These are phyloP conservation scores for Leptodontidium sp. DNA, from an alignment of 2,329 filamentous ascomycete genomes.

Conservation along the genomic window DNA sequence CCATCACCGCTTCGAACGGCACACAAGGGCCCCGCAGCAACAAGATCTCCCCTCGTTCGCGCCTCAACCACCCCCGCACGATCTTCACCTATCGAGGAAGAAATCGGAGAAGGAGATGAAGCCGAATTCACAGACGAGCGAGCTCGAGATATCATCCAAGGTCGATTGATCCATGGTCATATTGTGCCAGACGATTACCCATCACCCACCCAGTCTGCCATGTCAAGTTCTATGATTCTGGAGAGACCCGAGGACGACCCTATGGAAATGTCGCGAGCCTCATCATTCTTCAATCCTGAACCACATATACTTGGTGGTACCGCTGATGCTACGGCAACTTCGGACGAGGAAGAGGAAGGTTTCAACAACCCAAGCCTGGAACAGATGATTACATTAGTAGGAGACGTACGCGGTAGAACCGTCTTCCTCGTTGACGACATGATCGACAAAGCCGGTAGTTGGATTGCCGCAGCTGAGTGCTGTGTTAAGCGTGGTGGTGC, in stretches of 20 bases:
- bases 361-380: slow-evolving; percentile 82
- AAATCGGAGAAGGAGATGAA: slow-evolving; percentile 26
- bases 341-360: slow-evolving; percentile 94
- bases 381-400: slow-evolving; percentile 97
- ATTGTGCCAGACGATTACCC: slow-evolving; percentile 94
- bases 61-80: slow-evolving; percentile 36
- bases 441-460: slow-evolving; percentile 96
- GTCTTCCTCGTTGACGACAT: slow-evolving; percentile 98
- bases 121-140: slow-evolving; percentile 67
- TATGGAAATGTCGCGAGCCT: slow-evolving; percentile 82
- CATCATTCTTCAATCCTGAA: slow-evolving; percentile 78
- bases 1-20: slow-evolving; percentile 39
- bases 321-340: slow-evolving; percentile 81
- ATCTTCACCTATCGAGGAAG: slow-evolving; percentile 43
- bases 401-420: slow-evolving; percentile 85
- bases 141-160: slow-evolving; percentile 89
- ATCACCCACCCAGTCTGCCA: slow-evolving; percentile 77
- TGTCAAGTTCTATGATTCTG: slow-evolving; percentile 62
- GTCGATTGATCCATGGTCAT: slow-evolving; percentile 89
- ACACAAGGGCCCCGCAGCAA: slow-evolving; percentile 28
- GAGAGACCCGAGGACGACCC: slow-evolving; percentile 74
- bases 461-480: slow-evolving; percentile 97
- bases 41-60: slow-evolving; percentile 38
- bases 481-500: slow-evolving; percentile 92
- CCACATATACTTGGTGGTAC: slow-evolving; percentile 79